Percentiles rank a stretch among this genome's conserved stretches.
Evolutionary conservation across 805 yeast species (phyloP).

Genomic region (Yueomyces sinensis): DNA sequence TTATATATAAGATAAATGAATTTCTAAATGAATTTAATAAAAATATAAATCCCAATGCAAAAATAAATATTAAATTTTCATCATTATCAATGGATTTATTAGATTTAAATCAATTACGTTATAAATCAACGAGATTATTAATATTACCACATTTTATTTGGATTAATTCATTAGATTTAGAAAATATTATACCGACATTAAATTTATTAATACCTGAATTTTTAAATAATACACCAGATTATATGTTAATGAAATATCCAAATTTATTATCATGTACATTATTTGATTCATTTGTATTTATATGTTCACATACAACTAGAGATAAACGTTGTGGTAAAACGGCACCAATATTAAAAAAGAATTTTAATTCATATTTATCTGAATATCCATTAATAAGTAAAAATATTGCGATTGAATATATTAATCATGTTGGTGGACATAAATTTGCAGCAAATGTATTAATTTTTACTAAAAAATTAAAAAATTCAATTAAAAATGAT

Average conservation of each 20-base stretch:
- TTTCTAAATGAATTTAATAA: constrained; percentile 22
- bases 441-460: constrained; percentile 85
- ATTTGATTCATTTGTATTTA: too few species aligned
- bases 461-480: constrained; percentile 37
- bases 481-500: too few species aligned
- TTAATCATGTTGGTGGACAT: constrained; percentile 93
- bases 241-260: too few species aligned
- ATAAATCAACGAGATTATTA: constrained; percentile 43
- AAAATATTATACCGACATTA: constrained; percentile 33
- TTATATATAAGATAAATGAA: constrained; percentile 27
- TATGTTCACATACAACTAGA: constrained; percentile 85
- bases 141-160: constrained; percentile 66
- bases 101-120: constrained; percentile 30
- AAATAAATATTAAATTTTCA: constrained; percentile 26
- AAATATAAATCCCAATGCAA: background rate
- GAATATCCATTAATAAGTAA: constrained; percentile 59
- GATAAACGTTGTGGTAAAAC: constrained; percentile 91
- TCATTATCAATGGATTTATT: constrained; percentile 38
- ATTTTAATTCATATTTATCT: constrained; percentile 59
- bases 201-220: constrained; percentile 31
- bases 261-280: too few species aligned
- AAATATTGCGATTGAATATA: constrained; percentile 58
- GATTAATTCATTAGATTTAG: constrained; percentile 37
- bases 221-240: constrained; percentile 10
- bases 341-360: constrained; percentile 79